These are phyloP conservation scores for Pseudocercospora macadamiae DNA, from an alignment of 2,329 filamentous ascomycete genomes.

Conservation along the genomic window DNA sequence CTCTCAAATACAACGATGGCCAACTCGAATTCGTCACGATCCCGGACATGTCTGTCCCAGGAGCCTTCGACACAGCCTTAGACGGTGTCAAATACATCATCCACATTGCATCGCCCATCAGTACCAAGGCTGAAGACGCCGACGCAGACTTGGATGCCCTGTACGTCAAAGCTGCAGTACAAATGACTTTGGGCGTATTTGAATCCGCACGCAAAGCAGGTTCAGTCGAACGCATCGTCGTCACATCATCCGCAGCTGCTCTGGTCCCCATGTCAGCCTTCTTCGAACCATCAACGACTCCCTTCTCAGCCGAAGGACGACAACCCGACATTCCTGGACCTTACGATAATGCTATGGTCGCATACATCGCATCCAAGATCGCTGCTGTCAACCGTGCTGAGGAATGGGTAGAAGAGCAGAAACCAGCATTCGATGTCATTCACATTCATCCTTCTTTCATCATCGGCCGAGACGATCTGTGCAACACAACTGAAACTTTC, in stretches of 20 bases:
- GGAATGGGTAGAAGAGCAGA: slow-evolving; percentile 29
- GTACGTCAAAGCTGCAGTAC: slow-evolving; percentile 34
- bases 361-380: slow-evolving; percentile 36
- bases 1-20: slow-evolving; percentile 19
- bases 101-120: slow-evolving; percentile 35
- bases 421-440: slow-evolving; percentile 36
- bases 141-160: slow-evolving; percentile 6
- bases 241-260: slow-evolving; percentile 40
- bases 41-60: slow-evolving; percentile 35
- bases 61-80: slow-evolving; percentile 41
- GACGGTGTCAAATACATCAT: slow-evolving; percentile 36
- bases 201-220: slow-evolving; percentile 40
- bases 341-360: slow-evolving; percentile 23
- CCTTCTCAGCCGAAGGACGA: slow-evolving; percentile 19
- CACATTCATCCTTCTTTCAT: slow-evolving; percentile 36
- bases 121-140: slow-evolving; percentile 12
- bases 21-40: slow-evolving; percentile 38
- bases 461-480: slow-evolving; percentile 36
- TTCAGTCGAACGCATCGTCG: slow-evolving; percentile 46
- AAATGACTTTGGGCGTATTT: slow-evolving; percentile 44
- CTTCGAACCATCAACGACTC: slow-evolving; percentile 9
- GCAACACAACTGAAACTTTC: slow-evolving; percentile 23
- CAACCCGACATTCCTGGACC: slow-evolving; percentile 22
- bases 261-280: slow-evolving; percentile 21
- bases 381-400: slow-evolving; percentile 28